Evolutionary conservation across 2,329 filamentous ascomycete species (phyloP), one percentile per base, ranked within the genome.

Genomic region (Ilyonectria mors-panacis): DNA sequence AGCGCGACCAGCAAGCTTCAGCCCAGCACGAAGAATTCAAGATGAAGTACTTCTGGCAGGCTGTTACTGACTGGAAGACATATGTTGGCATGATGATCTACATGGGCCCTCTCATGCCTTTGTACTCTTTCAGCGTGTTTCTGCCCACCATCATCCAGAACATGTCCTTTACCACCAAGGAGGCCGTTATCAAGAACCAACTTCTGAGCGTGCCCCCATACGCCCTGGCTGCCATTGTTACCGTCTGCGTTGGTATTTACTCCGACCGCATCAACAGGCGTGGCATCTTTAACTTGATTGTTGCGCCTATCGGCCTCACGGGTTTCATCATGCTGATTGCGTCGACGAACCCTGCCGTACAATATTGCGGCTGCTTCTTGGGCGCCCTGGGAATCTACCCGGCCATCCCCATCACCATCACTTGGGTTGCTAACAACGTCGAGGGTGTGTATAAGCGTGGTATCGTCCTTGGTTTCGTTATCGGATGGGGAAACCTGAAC

Each of bases 361-460:
- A 94, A 76, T 98, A 98, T 78, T 92, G 91, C 0, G 95, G 93
- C 0, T 93, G 90, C 0, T 98, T 97, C 80, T 84, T 98, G 0
- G 94, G 92, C 0, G 94, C 95, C 0, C 84, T 95, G 63, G 94
- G 95, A 1, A 97, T 97, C 73, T 97, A 97, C 76, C 94, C 95
- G 0, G 92, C 90, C 75, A 93, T 97, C 63, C 83, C 94, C 9
- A 96, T 97, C 77, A 97, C 94, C 0, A 94, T 98, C 70, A 91
- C 91, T 2, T 98, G 95, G 95, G 85, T 92, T 19, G 90, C 91
- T 54, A 98, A 98, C 82, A 98, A 97, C 69, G 88, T 91, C 39
- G 95, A 97, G 81, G 93, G 95, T 15, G 93, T 95, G 2, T 97
- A 97, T 82, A 97, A 97, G 84, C 89, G 95, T 37, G 95, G 94